Conservation (phyloP, 345 rosid genomes). For the Arabis alpina region DNA sequence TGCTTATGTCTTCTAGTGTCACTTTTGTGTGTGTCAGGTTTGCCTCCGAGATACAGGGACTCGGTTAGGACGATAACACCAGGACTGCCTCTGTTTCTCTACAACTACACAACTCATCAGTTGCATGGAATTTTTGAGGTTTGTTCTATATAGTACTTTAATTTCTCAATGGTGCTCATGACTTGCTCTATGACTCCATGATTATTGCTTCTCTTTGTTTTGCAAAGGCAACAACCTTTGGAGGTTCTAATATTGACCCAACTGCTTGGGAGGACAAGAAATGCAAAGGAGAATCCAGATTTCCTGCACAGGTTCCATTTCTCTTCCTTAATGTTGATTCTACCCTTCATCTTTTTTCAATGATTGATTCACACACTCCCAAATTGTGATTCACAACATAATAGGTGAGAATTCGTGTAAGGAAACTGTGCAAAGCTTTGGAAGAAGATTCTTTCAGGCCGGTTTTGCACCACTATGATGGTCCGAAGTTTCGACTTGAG, state of each 20-base stretch:
- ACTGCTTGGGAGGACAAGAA: constrained; percentile 98
- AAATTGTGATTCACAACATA: constrained; percentile 4
- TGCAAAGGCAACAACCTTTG: constrained; percentile 80
- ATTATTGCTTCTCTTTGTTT: constrained; percentile 8
- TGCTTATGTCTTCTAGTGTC: not conserved
- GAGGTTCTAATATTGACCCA: constrained; percentile 93
- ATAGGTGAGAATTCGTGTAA: constrained; percentile 75
- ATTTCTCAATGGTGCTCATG: constrained; percentile 1
- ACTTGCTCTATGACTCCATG: constrained; percentile 8
- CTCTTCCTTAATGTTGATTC: not conserved
- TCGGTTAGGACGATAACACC: constrained; percentile 94
- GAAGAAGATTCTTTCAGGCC: constrained; percentile 97
- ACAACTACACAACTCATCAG: constrained; percentile 92
- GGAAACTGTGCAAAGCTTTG: constrained; percentile 83
- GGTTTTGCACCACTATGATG: constrained; percentile 90
- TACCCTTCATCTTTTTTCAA: not conserved
- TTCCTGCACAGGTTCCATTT: constrained; percentile 85
- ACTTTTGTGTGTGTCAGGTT: constrained; percentile 53
- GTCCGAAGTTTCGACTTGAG: constrained; percentile 91
- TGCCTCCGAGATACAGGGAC: constrained; percentile 94
- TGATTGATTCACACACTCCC: not conserved
- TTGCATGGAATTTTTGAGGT: constrained; percentile 97
- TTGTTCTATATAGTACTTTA: constrained; percentile 29
- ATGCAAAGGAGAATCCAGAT: constrained; percentile 93
- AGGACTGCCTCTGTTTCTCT: constrained; percentile 89